Percentiles rank a stretch among this genome's conserved stretches.
phyloP scores from a whole-genome alignment of 352 stramenopile genomes.

The Pythium dissimile region DNA sequence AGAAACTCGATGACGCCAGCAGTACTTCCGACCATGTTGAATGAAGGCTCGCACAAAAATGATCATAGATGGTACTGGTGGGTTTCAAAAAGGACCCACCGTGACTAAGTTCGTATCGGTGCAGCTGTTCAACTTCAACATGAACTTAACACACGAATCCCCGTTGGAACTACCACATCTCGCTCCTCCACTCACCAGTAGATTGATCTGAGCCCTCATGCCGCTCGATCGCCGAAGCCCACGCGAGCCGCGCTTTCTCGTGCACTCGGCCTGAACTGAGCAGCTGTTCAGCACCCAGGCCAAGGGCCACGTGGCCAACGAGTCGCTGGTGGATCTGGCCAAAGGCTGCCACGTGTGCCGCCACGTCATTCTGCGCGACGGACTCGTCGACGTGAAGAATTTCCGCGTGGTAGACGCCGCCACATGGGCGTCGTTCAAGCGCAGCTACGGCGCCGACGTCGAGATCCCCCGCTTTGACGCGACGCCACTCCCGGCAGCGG shows the following conservation, averaged over 20 bases:
- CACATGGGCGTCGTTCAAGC: neutral
- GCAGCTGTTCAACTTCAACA: too few species aligned
- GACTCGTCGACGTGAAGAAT: constrained; percentile 18
- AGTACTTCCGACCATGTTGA: too few species aligned
- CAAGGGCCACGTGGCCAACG: constrained; percentile 14
- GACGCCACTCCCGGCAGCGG: neutral
- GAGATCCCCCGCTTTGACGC: neutral
- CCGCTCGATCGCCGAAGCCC: too few species aligned
- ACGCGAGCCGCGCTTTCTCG: constrained; percentile 5
- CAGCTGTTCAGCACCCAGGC: constrained; percentile 8
- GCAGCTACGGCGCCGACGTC: neutral
- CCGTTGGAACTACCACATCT: too few species aligned
- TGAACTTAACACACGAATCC: too few species aligned
- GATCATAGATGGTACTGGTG: too few species aligned
- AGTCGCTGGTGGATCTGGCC: constrained; percentile 14
- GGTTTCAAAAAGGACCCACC: too few species aligned
- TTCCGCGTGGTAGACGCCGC: constrained; percentile 15
- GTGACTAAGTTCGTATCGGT: too few species aligned
- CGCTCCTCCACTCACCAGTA: too few species aligned
- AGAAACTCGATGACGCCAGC: too few species aligned
- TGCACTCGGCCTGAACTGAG: constrained; percentile 23
- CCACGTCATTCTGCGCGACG: constrained; percentile 20
- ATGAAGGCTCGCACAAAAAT: too few species aligned
- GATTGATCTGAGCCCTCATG: too few species aligned
- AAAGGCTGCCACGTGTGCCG: constrained; percentile 19